Evolutionary conservation across 768 basidiomycete species (phyloP).

Genomic region (Lactarius psammicola): DNA sequence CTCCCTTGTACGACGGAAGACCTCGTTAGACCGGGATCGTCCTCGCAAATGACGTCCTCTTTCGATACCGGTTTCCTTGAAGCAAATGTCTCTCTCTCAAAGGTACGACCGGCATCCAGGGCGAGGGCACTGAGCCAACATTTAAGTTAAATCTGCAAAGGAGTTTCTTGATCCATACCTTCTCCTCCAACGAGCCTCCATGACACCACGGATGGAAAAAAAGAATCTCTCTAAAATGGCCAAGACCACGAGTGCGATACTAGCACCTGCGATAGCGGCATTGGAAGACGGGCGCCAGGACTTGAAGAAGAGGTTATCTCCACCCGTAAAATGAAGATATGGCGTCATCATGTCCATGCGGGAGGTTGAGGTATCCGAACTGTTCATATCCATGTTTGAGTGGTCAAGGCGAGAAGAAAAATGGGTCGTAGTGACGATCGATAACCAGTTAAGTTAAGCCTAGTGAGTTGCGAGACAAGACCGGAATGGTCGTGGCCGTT

Average conservation of each 20-base stretch:
- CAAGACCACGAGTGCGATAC: conserved; percentile 65
- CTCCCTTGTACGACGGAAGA: conserved; percentile 22
- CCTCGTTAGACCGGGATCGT: background rate
- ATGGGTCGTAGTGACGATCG: background rate
- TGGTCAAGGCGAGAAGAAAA: background rate
- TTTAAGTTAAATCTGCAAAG: background rate
- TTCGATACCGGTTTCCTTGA: conserved; percentile 4
- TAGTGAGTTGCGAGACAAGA: background rate
- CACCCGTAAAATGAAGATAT: conserved; percentile 65
- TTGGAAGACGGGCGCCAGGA: conserved; percentile 63
- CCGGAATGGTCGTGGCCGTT: background rate
- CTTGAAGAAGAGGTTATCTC: conserved; percentile 66
- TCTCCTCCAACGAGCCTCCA: conserved; percentile 57
- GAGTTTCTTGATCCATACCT: conserved; percentile 41
- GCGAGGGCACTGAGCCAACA: conserved; percentile 5
- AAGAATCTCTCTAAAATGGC: conserved; percentile 72
- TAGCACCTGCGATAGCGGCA: conserved; percentile 74
- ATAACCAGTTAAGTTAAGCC: background rate
- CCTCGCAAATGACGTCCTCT: background rate
- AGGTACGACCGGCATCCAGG: background rate
- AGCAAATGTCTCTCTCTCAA: background rate
- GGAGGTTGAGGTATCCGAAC: conserved; percentile 23
- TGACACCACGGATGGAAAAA: conserved; percentile 50
- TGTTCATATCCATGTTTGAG: conserved; percentile 12
- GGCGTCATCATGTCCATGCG: conserved; percentile 53